phyloP scores from a whole-genome alignment of 73 alveolate genomes.

The Breviolum minutum region DNA sequence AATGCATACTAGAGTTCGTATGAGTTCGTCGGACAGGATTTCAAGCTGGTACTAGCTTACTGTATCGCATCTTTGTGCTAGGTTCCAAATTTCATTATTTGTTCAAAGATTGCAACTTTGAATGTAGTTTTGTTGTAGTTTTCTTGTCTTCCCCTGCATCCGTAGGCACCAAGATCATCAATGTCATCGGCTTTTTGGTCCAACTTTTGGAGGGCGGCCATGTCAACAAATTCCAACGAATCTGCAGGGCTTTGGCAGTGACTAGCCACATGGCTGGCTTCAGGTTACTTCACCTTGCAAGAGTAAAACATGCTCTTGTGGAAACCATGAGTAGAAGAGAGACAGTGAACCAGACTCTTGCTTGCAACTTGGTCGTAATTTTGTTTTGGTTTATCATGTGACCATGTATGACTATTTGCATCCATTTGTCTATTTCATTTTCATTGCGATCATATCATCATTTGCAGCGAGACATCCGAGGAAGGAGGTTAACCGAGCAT shows the following conservation, averaged over 20 bases:
- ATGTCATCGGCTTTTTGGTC: conserved; percentile 13
- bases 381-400: not conserved
- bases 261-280: conserved; percentile 41
- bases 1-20: not conserved
- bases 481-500: not conserved
- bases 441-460: not conserved
- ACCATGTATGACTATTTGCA: too few species aligned
- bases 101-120: not conserved
- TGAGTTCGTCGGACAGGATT: not conserved
- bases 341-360: not conserved
- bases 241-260: not conserved
- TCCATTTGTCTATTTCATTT: too few species aligned
- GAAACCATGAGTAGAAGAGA: not conserved
- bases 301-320: conserved; percentile 2
- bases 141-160: not conserved
- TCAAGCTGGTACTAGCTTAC: not conserved
- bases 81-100: not conserved
- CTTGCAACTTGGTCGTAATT: not conserved
- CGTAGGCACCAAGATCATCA: conserved; percentile 16
- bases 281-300: conserved; percentile 29
- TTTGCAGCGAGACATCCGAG: not conserved
- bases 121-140: not conserved
- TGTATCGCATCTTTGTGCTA: not conserved
- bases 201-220: not conserved
- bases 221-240: not conserved